A percentile compares a stretch with the other conserved stretches of the same genome.
Evolutionary conservation across 805 yeast species (phyloP).

Genomic region (Barnettozyma californica): DNA sequence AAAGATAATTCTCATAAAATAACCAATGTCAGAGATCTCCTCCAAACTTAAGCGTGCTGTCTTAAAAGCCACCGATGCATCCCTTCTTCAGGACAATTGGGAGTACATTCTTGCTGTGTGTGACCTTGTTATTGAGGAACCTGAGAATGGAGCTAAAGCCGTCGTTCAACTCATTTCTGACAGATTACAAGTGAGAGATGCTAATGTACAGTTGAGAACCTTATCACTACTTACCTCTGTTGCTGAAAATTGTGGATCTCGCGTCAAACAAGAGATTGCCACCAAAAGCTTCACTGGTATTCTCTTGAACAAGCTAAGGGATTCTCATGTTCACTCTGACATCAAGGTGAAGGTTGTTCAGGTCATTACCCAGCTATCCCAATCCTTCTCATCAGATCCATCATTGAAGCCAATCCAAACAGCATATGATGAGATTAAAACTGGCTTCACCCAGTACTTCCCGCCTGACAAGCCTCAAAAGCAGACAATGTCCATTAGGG

Average conservation of each 20-base stretch:
- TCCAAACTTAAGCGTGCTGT: constrained; percentile 1
- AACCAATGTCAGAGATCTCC: neutral
- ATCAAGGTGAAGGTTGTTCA: constrained; percentile 65
- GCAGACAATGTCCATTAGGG: constrained; percentile 39
- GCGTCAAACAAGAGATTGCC: constrained; percentile 58
- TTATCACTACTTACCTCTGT: constrained; percentile 51
- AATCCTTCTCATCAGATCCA: constrained; percentile 67
- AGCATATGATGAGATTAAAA: constrained; percentile 46
- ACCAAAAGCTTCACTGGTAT: constrained; percentile 46
- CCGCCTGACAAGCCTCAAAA: constrained; percentile 59
- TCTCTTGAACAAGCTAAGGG: constrained; percentile 46
- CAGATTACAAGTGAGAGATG: constrained; percentile 49
- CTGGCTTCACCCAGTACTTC: constrained; percentile 34
- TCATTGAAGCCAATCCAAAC: constrained; percentile 66
- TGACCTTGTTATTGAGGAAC: constrained; percentile 56
- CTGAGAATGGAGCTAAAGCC: constrained; percentile 45
- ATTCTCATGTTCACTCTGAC: constrained; percentile 51
- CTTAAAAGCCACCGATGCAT: constrained; percentile 57
- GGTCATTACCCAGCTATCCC: constrained; percentile 59
- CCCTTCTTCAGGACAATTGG: constrained; percentile 64
- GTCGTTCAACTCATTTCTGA: constrained; percentile 42
- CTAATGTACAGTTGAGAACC: constrained; percentile 59
- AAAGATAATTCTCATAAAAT: neutral
- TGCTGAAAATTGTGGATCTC: constrained; percentile 75
- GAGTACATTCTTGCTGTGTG: constrained; percentile 58